Evolutionary conservation across 441 rosid species (phyloP).

Genomic region (Dalechampia spathulata): DNA sequence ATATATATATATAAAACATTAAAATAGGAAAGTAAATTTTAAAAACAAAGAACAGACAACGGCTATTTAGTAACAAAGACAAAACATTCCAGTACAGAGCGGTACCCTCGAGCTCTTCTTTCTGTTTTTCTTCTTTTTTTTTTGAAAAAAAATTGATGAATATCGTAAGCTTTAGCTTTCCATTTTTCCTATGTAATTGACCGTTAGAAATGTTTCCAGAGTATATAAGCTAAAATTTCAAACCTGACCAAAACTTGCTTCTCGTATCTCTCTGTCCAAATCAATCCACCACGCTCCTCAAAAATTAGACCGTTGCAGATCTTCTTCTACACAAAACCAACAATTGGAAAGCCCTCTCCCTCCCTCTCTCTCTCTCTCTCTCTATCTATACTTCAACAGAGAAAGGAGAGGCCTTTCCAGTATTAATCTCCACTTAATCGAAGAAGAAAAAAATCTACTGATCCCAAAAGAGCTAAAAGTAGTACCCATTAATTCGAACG

Average conservation of each 20-base stretch:
- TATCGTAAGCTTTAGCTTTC: no score
- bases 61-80: constrained; percentile 1
- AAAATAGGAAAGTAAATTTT: no score
- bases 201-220: constrained; percentile 8
- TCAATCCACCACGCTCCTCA: constrained; percentile 4
- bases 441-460: no score
- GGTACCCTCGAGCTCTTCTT: no score
- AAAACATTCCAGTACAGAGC: not conserved
- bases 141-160: no score
- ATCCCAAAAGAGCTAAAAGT: no score
- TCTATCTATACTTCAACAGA: constrained; percentile 13
- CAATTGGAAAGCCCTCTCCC: not conserved
- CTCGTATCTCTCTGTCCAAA: not conserved
- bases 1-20: no score
- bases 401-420: constrained; percentile 33
- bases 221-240: not conserved
- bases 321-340: constrained; percentile 19
- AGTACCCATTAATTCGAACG: no score
- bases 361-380: constrained; percentile 17
- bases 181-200: not conserved
- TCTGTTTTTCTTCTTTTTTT: no score
- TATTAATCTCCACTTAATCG: no score
- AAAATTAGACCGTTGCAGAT: constrained; percentile 51
- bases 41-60: constrained; percentile 1
- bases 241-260: not conserved